Evolutionary conservation across 805 yeast species (phyloP), one percentile per base, ranked within the genome.

Genomic region (Wickerhamomyces queroliae): DNA sequence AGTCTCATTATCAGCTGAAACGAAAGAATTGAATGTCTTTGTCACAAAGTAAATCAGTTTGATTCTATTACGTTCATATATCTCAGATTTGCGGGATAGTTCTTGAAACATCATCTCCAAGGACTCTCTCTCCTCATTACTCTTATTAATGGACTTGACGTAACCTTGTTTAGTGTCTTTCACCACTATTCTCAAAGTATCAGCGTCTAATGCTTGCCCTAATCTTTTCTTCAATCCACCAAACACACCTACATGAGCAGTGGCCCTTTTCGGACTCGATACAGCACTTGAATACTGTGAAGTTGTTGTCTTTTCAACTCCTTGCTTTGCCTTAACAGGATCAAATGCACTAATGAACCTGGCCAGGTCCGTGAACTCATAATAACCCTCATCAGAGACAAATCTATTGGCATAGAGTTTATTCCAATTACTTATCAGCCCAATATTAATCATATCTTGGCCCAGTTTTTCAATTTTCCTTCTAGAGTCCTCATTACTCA

Each of bases 391-490:
- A 26, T 50, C 53, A 1, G 52, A 45, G 12, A 49, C 44, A 24
- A 48, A 49, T 3, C 19, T 22, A 16, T 38, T 47, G 19, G 36
- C 43, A 2, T 36, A 42, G 13, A 45, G 35, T 37, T 46, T 53
- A 33, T 55, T 56, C 55, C 58, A 58, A 17, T 51, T 52, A 11
- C 42, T 40, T 8, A 63, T 50, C n/a, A 61, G 29, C 0, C 52
- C 53, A 5, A 50, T 20, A 8, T 40, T 41, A 3, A 62, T 31
- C 34, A 62, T 31, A 19, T 44, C 45, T 39, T 63, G 66, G 1
- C 67, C 67, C 21, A 63, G 43, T 25, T 56, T 50, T 38, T 63
- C 63, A n/a, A 58, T 28, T 26, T 60, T 59, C 13, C 42, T 50
- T 4, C 53, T 44, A 0, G 67, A 46, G 35, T 60, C 64, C 25